Percentiles rank a stretch among this genome's conserved stretches.
These are phyloP conservation scores for Hibiscus trionum DNA, from an alignment of 345 rosid species.

Conservation along the genomic window DNA sequence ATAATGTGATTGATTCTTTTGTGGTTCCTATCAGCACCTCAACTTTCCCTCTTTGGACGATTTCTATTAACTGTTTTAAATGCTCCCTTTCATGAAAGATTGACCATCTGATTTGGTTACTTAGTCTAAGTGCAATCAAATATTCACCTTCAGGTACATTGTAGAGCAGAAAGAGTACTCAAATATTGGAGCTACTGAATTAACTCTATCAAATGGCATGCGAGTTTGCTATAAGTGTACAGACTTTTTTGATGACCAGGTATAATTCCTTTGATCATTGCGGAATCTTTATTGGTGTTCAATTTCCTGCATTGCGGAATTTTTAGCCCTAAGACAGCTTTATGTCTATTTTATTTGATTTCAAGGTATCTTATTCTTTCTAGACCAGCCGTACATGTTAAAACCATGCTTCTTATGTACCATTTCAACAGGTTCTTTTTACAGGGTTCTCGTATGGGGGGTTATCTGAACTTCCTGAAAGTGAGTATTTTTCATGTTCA, in stretches of 20 bases:
- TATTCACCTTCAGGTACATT: conserved; percentile 41
- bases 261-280: conserved; percentile 15
- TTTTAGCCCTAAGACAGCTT: neutral
- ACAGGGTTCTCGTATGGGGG: conserved; percentile 96
- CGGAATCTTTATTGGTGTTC: neutral
- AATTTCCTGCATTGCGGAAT: neutral
- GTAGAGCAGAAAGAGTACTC: conserved; percentile 52
- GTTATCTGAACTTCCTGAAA: conserved; percentile 79
- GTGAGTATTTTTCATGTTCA: conserved; percentile 74
- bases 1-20: neutral
- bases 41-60: neutral
- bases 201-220: conserved; percentile 83
- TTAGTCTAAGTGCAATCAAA: conserved; percentile 1
- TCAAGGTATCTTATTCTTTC: neutral
- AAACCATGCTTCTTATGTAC: neutral
- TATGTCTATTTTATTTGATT: neutral
- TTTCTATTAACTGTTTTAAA: neutral
- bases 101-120: neutral
- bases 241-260: conserved; percentile 93
- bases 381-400: neutral
- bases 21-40: neutral
- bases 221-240: conserved; percentile 76
- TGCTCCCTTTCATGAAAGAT: neutral
- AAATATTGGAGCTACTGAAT: conserved; percentile 74
- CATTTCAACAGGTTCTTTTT: conserved; percentile 63